Evolutionary conservation across 176 grass and related monocot genomes (phyloP), one percentile per base, ranked within the genome.

Genomic region (Leersia perrieri): DNA sequence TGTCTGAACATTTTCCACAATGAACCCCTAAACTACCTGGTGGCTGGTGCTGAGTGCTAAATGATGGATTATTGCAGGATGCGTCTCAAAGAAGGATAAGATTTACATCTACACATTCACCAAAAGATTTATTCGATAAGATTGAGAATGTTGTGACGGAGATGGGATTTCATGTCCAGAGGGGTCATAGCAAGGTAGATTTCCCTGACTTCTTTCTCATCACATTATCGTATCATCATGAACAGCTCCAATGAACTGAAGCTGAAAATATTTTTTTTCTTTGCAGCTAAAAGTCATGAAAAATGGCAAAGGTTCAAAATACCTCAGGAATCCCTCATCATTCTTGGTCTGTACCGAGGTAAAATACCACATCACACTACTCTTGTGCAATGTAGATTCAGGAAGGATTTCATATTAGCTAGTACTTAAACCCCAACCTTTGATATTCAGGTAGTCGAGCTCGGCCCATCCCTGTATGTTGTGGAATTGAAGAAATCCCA

Each of bases 401-500:
- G 14, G 28, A 63, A 70, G 47, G 64, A 82, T 53, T 32, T 9
- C 36, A 51, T 34, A 12, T 55, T 33, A 63, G 36, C 58, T 63
- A 7, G 31, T 72, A 47, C 70, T 87, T 57, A 82, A 41, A 15
- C 30, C 51, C 38, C 49, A 25, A 61, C 1, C 68, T 69, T 22
- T 67, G 80, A 45, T 74, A 34, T 57, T 31, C 82, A 97, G 94
- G 90, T 93, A 23, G 91, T 93, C 83, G 91, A 93, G 86, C 94
- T 97, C 13, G 89, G 84, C 18, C 88, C 89, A 33, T 89, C 88
- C 66, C 66, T 97, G 5, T 93, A 97, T 85, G 94, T 93, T 6
- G 94, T 97, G 5, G 94, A 97, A 73, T 72, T 93, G 30, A 88
- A 80, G 81, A 97, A 93, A 81, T 83, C 74, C 69, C 73, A 85